These are phyloP conservation scores for Sphagnum tenellum DNA, from an alignment of 225 moss, liverwort and hornwort genomes.

Conservation along the genomic window DNA sequence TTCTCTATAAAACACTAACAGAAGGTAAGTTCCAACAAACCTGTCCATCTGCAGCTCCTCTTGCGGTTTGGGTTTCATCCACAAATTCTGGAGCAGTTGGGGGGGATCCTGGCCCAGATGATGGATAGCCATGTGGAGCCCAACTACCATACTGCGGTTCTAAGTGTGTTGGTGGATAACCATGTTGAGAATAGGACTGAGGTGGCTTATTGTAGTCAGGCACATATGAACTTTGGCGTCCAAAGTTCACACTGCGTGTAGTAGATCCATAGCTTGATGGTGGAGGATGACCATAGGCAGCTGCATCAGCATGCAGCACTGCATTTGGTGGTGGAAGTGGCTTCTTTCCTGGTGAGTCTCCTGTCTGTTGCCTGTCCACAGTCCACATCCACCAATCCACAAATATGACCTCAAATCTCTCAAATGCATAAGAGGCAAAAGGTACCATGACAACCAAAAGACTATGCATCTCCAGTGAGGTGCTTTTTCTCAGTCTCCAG, in stretches of 20 bases:
- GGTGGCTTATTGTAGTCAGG: neutral
- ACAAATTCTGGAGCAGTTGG: neutral
- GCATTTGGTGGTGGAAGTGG: slow-evolving; percentile 55
- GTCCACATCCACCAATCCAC: neutral
- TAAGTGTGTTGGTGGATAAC: neutral
- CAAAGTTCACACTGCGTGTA: slow-evolving; percentile 1
- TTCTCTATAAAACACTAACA: neutral
- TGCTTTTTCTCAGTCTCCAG: neutral
- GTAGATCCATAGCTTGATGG: slow-evolving; percentile 9
- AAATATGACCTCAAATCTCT: neutral
- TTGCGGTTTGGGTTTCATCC: neutral
- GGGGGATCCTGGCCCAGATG: neutral
- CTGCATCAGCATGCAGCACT: slow-evolving; percentile 45
- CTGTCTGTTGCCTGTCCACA: slow-evolving; percentile 5
- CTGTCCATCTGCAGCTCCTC: neutral
- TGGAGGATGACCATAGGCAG: slow-evolving; percentile 2
- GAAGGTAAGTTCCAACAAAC: neutral
- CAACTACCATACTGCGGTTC: neutral
- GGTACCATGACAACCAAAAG: neutral
- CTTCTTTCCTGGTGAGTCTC: slow-evolving; percentile 4
- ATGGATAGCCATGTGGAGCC: neutral
- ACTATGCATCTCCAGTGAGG: neutral
- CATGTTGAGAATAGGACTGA: too few relatives aligned
- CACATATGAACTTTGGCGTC: neutral
- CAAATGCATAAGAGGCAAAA: neutral